These are phyloP conservation scores for Coffea humblotiana DNA, from an alignment of 305 asterid genomes.

Conservation along the genomic window DNA sequence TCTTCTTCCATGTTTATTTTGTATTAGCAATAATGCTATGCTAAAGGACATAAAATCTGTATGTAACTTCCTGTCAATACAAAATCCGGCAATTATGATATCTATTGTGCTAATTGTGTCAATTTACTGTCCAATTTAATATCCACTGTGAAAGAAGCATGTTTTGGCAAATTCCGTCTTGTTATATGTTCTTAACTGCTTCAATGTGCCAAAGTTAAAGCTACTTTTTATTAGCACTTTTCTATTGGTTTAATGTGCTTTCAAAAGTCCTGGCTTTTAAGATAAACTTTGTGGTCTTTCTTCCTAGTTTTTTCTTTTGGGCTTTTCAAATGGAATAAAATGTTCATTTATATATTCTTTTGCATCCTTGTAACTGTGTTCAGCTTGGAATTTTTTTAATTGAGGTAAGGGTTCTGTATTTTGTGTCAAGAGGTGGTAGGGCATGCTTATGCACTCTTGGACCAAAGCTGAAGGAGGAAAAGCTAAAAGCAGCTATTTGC, in stretches of 20 bases:
- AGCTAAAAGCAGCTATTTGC: background rate
- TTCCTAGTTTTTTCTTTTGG: background rate
- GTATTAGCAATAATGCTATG: constrained; percentile 14
- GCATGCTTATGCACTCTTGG: background rate
- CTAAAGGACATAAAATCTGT: background rate
- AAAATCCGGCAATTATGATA: background rate
- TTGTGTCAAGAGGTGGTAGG: background rate
- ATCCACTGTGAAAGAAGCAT: background rate
- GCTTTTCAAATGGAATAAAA: background rate
- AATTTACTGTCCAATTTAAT: background rate
- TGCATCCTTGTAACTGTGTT: background rate
- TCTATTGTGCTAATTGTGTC: background rate
- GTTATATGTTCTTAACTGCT: background rate
- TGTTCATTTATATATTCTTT: background rate
- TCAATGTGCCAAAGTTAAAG: background rate
- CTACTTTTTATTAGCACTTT: background rate
- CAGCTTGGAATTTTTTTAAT: background rate
- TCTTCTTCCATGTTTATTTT: constrained; percentile 24
- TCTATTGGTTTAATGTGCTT: background rate
- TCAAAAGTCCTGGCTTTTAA: background rate
- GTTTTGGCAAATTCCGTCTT: background rate
- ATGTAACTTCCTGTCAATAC: background rate
- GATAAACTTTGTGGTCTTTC: background rate
- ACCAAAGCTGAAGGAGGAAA: background rate
- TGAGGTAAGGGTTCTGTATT: background rate